Evolutionary conservation across 1,139 yeast genomes (phyloP).

Genomic region (Taiozyma sp.): DNA sequence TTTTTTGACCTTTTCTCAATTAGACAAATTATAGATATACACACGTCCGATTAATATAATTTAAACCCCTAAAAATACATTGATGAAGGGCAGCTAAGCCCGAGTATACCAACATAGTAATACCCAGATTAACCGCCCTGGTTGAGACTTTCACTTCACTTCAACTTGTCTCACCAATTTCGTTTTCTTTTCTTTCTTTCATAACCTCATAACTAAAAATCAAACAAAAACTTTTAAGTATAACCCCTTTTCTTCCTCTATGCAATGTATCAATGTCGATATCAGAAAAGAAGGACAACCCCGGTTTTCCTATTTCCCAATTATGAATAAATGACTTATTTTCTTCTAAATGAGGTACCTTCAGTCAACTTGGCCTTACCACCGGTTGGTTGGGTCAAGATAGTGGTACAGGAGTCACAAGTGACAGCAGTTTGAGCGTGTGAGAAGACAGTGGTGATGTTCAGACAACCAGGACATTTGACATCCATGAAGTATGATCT

Average conservation of each 20-base stretch:
- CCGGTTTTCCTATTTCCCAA: neutral
- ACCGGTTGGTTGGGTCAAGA: constrained; percentile 98
- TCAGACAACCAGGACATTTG: constrained; percentile 98
- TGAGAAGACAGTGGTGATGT: constrained; percentile 98
- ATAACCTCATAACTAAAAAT: neutral
- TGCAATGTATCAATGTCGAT: neutral
- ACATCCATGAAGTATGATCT: constrained; percentile 99
- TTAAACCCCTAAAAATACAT: neutral
- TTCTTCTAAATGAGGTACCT: constrained; percentile 99
- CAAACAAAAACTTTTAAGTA: neutral
- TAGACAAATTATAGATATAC: neutral
- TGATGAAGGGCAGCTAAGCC: neutral
- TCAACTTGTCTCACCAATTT: neutral
- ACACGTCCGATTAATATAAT: neutral
- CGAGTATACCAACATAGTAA: neutral
- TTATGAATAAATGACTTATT: constrained; percentile 47
- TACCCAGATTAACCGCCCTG: neutral
- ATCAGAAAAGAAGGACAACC: neutral
- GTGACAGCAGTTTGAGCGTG: constrained; percentile 99
- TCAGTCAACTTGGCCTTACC: constrained; percentile 99
- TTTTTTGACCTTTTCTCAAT: neutral
- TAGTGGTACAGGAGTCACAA: constrained; percentile 98
- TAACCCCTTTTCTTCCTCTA: neutral
- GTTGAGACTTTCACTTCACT: neutral
- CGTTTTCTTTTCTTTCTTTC: neutral